phyloP scores from a whole-genome alignment of 2,329 filamentous ascomycete genomes.

The Sporothrix curviconia region DNA sequence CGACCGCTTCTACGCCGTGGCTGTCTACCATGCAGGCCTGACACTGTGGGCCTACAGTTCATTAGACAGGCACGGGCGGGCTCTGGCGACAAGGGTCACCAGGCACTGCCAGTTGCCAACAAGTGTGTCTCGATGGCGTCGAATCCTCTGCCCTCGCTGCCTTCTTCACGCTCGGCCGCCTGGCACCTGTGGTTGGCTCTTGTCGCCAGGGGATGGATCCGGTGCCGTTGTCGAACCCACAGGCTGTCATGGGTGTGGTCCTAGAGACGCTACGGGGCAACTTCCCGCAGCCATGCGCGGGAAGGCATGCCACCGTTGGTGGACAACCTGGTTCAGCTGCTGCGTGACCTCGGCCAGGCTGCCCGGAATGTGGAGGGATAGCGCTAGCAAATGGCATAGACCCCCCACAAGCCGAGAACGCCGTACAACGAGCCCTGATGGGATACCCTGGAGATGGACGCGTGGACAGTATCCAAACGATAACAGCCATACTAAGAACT shows the following conservation, averaged over 20 bases:
- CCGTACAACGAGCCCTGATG: too few species aligned
- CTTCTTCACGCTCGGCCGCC: slow-evolving; percentile 52
- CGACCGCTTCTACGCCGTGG: slow-evolving; percentile 61
- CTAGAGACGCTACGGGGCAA: slow-evolving; percentile 51
- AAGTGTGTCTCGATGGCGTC: slow-evolving; percentile 49
- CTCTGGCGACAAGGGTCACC: not conserved
- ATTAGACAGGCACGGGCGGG: slow-evolving; percentile 26
- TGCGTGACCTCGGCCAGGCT: slow-evolving; percentile 47
- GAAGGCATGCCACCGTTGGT: slow-evolving; percentile 52
- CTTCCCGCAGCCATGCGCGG: slow-evolving; percentile 28
- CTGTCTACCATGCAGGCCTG: slow-evolving; percentile 61
- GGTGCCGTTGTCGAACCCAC: slow-evolving; percentile 47
- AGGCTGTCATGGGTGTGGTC: slow-evolving; percentile 51
- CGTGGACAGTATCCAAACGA: too few species aligned
- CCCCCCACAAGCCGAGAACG: slow-evolving; percentile 6
- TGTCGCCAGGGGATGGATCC: slow-evolving; percentile 39
- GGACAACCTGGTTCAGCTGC: slow-evolving; percentile 58
- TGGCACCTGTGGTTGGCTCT: slow-evolving; percentile 30
- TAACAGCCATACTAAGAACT: too few species aligned
- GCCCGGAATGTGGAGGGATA: slow-evolving; percentile 7
- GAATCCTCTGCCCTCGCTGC: slow-evolving; percentile 47
- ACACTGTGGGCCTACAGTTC: slow-evolving; percentile 64
- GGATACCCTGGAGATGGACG: too few species aligned
- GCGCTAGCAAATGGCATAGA: not conserved
- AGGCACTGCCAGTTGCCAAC: slow-evolving; percentile 10